Base-by-base conservation (phyloP, 352 stramenopile species). In the Thalassiosira gravida region DNA sequence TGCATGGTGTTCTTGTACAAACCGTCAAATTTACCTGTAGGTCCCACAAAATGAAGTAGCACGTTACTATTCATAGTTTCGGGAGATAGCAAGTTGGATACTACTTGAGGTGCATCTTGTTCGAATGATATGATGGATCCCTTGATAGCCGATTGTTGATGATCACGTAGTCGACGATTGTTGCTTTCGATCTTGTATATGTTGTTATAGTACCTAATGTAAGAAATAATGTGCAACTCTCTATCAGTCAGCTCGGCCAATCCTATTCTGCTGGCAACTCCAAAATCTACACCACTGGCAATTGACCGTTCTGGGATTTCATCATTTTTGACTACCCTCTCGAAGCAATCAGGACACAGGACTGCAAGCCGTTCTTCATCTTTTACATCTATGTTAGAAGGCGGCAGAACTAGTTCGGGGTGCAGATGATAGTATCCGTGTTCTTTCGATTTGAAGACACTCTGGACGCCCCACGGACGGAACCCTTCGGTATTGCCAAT, bases 161-260 rank as follows among this genome's bases (percentile, higher is more conserved):
- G 29, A 22, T 69, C 63, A 1, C 39, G 11, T 18, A 37, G 35
- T 24, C 35, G 7, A 65, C 55, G 20, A 13, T 3, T 61, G 27
- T 67, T 74, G n/a, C 52, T 62, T 69, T 78, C 58, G 30, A 71
- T 66, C 24, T 78, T 78, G 0, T 71, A 22, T 20, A 78, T 55
- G 14, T 71, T 46, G 46, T 58, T 29, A 24, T 70, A 71, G 46
- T 58, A 18, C 13, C 49, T 32, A 11, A 58, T 9, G n/a, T 63
- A 27, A 27, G 13, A 18, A 29, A 76, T 68, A 18, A 76, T 76
- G 25, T 76, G 55, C 5, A 47, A 14, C 32, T 76, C 67, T 32
- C 27, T 18, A 1, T 62, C 2, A 37, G 67, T 22, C 11, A 62
- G 67, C 1, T 25, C 8, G 20, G n/a, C 18, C 11, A 76, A 49